Evolutionary conservation across 2,329 filamentous ascomycete species (phyloP).

Genomic region (Alternaria sp.): DNA sequence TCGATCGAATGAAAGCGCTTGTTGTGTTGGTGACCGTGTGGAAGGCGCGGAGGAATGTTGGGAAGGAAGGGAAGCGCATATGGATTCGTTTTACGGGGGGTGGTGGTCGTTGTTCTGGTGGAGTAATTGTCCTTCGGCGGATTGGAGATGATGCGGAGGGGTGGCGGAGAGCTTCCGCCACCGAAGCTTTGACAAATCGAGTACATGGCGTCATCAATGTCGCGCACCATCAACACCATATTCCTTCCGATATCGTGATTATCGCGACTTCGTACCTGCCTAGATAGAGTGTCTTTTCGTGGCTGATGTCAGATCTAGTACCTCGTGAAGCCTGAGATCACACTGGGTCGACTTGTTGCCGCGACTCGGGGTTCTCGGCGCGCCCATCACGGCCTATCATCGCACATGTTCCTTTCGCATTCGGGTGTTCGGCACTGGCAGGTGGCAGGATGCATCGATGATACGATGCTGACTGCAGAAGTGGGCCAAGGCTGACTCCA

Average conservation of each 20-base stretch:
- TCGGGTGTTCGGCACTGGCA: neutral
- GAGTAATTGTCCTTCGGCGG: neutral
- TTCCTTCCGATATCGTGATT: neutral
- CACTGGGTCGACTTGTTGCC: neutral
- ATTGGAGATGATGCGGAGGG: slow-evolving; percentile 24
- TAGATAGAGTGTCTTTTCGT: neutral
- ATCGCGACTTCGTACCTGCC: neutral
- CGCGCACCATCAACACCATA: slow-evolving; percentile 2
- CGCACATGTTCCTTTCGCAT: neutral
- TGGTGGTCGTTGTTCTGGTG: slow-evolving; percentile 3
- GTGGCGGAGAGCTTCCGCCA: slow-evolving; percentile 36
- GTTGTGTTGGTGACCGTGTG: slow-evolving; percentile 55
- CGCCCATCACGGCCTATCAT: neutral
- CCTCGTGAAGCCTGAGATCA: neutral
- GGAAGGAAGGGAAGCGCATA: slow-evolving; percentile 59
- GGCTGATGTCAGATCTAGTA: too few relatives aligned
- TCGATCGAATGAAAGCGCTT: slow-evolving; percentile 33
- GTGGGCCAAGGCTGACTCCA: neutral
- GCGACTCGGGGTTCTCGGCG: neutral
- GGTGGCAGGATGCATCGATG: neutral
- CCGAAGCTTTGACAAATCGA: slow-evolving; percentile 23
- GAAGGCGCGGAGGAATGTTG: slow-evolving; percentile 56
- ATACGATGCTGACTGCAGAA: neutral
- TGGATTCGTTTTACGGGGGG: slow-evolving; percentile 7
- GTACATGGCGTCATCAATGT: slow-evolving; percentile 37